Percentiles rank a stretch among this genome's conserved stretches.
Conservation (phyloP, 306 rosid genomes). For the Acmispon strigosus region DNA sequence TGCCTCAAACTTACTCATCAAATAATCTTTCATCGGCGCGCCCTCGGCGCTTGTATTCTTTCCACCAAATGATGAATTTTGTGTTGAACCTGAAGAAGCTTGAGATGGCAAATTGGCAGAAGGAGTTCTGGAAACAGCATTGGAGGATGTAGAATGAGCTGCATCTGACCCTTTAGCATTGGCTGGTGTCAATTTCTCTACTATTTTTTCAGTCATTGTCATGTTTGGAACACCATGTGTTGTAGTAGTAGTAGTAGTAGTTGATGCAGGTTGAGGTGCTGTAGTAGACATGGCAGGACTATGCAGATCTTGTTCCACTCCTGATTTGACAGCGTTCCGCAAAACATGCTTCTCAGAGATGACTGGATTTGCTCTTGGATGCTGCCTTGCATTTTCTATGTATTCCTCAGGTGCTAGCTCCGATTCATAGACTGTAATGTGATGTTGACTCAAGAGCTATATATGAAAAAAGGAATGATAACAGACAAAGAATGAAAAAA, state of each 20-base stretch:
- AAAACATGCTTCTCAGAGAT: constrained; percentile 56
- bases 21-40: constrained; percentile 35
- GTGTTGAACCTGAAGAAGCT: not conserved
- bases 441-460: not conserved
- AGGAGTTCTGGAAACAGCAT: constrained; percentile 19
- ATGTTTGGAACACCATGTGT: not conserved
- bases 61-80: not conserved
- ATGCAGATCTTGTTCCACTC: not conserved
- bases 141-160: constrained; percentile 36
- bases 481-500: not conserved
- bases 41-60: constrained; percentile 18
- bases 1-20: constrained; percentile 46
- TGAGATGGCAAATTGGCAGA: not conserved
- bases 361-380: constrained; percentile 63
- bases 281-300: constrained; percentile 11
- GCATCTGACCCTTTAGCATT: constrained; percentile 29
- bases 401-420: constrained; percentile 69
- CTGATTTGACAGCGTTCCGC: constrained; percentile 9
- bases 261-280: not conserved
- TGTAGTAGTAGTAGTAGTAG: no score
- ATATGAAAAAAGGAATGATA: not conserved
- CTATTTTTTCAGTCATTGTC: constrained; percentile 16
- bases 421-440: constrained; percentile 75
- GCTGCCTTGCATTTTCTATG: constrained; percentile 62
- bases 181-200: constrained; percentile 35